Evolutionary conservation across 2,329 filamentous ascomycete genomes (phyloP).

Genomic region (Aspergillus persii): DNA sequence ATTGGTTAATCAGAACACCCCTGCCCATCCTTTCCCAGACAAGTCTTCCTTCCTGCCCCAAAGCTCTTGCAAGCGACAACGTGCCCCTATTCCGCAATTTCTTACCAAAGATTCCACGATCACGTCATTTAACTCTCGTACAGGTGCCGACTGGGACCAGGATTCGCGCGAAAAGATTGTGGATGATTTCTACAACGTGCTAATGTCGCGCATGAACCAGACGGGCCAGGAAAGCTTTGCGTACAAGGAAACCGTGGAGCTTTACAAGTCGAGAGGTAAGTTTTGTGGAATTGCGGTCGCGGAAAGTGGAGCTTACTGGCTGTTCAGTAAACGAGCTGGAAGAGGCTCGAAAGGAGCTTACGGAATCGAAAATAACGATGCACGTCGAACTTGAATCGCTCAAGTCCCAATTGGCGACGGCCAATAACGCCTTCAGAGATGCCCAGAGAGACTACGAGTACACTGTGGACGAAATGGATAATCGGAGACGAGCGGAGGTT

Average conservation of each 20-base stretch:
- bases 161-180: constrained; percentile 73
- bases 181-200: constrained; percentile 67
- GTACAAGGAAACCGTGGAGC: constrained; percentile 70
- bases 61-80: constrained; percentile 38
- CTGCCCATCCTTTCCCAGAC: constrained; percentile 36
- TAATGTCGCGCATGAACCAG: constrained; percentile 70
- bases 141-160: constrained; percentile 63
- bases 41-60: constrained; percentile 20
- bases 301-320: background rate
- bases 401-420: constrained; percentile 51
- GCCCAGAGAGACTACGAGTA: constrained; percentile 52
- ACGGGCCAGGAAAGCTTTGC: constrained; percentile 66
- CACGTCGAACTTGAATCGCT: constrained; percentile 67
- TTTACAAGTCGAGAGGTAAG: constrained; percentile 74
- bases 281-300: background rate
- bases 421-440: constrained; percentile 52
- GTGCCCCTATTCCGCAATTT: constrained; percentile 48
- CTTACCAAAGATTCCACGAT: constrained; percentile 73
- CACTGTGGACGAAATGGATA: constrained; percentile 51
- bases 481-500: constrained; percentile 50
- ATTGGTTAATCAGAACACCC: constrained; percentile 24
- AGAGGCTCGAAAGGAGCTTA: constrained; percentile 49
- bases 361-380: constrained; percentile 53
- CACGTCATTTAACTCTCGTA: constrained; percentile 52
- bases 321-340: constrained; percentile 58